Percentiles rank a stretch among this genome's conserved stretches.
phyloP scores from a whole-genome alignment of 1,139 yeast species.

The Magnusiomyces suaveolens region DNA sequence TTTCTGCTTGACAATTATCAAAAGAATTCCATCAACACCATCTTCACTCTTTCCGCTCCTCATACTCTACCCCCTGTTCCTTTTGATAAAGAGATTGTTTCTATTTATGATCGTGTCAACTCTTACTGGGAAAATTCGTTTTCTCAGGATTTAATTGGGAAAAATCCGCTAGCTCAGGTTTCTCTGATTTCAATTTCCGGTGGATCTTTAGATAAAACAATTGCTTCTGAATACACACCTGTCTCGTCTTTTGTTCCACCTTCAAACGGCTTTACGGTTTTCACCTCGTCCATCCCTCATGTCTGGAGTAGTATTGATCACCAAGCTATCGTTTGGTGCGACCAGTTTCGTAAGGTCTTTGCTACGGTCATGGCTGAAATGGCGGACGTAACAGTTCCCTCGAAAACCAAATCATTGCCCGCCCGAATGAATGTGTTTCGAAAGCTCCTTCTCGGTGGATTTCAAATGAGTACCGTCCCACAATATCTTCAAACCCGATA shows the following conservation, averaged over 20 bases:
- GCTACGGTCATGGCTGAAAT: conserved; percentile 48
- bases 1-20: conserved; percentile 60
- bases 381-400: conserved; percentile 41
- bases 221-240: conserved; percentile 77
- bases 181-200: conserved; percentile 57
- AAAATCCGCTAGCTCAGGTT: conserved; percentile 28
- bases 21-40: conserved; percentile 59
- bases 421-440: conserved; percentile 53
- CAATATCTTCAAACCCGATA: conserved; percentile 9
- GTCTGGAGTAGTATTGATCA: conserved; percentile 89
- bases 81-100: conserved; percentile 68
- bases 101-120: conserved; percentile 58
- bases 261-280: conserved; percentile 63
- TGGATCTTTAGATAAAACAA: conserved; percentile 55
- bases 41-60: conserved; percentile 70
- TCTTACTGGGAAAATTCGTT: conserved; percentile 61
- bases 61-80: conserved; percentile 81
- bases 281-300: conserved; percentile 69
- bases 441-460: conserved; percentile 36
- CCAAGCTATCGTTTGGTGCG: conserved; percentile 84
- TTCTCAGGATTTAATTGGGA: conserved; percentile 23
- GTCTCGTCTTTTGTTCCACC: conserved; percentile 55
- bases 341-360: conserved; percentile 54
- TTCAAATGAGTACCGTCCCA: conserved; percentile 20
- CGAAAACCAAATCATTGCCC: conserved; percentile 43